Evolutionary conservation across 129 eudicot species (phyloP).

Genomic region (Sambucus nigra): DNA sequence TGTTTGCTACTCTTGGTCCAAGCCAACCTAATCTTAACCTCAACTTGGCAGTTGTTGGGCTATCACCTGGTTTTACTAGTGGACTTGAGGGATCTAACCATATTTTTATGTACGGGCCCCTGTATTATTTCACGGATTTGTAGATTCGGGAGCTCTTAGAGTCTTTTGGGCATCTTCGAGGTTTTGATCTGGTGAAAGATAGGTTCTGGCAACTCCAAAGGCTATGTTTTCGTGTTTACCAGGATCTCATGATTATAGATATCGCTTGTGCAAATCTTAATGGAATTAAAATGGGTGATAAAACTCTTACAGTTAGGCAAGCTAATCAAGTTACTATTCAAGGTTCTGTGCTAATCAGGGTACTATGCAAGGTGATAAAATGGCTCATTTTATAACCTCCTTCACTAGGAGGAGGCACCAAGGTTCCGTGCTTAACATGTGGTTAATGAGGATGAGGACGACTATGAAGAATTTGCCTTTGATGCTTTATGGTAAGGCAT

Average conservation of each 20-base stretch:
- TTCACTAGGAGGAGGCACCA: constrained; percentile 32
- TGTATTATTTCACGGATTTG: constrained; percentile 83
- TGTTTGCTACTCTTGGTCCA: constrained; percentile 96
- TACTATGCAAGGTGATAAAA: constrained; percentile 73
- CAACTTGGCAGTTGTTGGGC: constrained; percentile 86
- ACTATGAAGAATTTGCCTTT: constrained; percentile 76
- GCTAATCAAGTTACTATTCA: too few species aligned
- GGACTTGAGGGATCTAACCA: constrained; percentile 99
- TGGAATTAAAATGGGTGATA: constrained; percentile 97
- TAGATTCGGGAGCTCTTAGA: constrained; percentile 91
- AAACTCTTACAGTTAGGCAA: constrained; percentile 93
- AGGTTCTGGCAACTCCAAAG: constrained; percentile 98
- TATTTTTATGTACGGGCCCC: constrained; percentile 91
- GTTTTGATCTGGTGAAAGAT: constrained; percentile 94
- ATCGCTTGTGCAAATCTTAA: constrained; percentile 96
- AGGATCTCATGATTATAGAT: constrained; percentile 84
- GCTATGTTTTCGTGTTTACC: constrained; percentile 97
- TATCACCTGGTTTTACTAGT: constrained; percentile 92
- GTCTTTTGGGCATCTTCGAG: constrained; percentile 86
- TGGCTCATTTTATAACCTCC: constrained; percentile 63
- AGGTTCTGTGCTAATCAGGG: too few species aligned
- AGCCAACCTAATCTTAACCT: constrained; percentile 92
- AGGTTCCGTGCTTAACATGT: constrained; percentile 83
- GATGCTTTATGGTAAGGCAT: too few species aligned
- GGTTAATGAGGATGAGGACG: constrained; percentile 73